Evolutionary conservation across 2,329 filamentous ascomycete genomes (phyloP).

Genomic region (Stachybotrys chlorohalonatus): DNA sequence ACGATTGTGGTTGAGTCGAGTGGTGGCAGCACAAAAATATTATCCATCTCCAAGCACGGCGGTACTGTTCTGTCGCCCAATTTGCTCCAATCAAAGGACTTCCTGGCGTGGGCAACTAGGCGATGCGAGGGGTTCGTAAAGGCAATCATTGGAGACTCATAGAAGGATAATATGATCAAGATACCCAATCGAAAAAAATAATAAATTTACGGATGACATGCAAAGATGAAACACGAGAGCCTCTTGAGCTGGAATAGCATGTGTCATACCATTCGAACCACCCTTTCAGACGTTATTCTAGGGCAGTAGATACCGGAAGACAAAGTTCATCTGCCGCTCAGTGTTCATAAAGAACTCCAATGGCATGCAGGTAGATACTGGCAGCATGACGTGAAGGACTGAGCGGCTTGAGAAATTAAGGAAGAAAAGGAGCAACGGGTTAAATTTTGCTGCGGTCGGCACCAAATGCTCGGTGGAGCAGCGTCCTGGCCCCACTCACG

Average conservation of each 20-base stretch:
- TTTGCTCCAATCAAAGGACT: conserved; percentile 55
- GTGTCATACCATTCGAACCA: conserved; percentile 76
- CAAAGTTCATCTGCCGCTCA: conserved; percentile 54
- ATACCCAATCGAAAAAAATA: not conserved
- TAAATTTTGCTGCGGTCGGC: not conserved
- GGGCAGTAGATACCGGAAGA: conserved; percentile 84
- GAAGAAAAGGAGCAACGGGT: conserved; percentile 4
- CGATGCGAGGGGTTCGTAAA: conserved; percentile 25
- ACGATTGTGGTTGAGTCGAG: conserved; percentile 67
- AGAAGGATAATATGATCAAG: conserved; percentile 1
- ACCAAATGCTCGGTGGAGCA: not conserved
- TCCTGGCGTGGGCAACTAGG: conserved; percentile 24
- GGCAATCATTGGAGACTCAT: conserved; percentile 18
- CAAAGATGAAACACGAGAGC: not conserved
- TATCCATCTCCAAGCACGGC: conserved; percentile 76
- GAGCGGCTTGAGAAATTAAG: conserved; percentile 18
- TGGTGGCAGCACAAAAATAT: conserved; percentile 44
- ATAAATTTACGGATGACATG: not conserved
- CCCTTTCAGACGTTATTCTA: conserved; percentile 70
- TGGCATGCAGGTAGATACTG: conserved; percentile 34
- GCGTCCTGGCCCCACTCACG: not conserved
- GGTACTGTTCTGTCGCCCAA: conserved; percentile 60
- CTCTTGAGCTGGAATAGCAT: conserved; percentile 23
- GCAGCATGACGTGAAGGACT: conserved; percentile 19
- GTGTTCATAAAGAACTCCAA: conserved; percentile 35